Conservation (phyloP, 495 filamentous ascomycete species). For the Amorphotheca resinae region DNA sequence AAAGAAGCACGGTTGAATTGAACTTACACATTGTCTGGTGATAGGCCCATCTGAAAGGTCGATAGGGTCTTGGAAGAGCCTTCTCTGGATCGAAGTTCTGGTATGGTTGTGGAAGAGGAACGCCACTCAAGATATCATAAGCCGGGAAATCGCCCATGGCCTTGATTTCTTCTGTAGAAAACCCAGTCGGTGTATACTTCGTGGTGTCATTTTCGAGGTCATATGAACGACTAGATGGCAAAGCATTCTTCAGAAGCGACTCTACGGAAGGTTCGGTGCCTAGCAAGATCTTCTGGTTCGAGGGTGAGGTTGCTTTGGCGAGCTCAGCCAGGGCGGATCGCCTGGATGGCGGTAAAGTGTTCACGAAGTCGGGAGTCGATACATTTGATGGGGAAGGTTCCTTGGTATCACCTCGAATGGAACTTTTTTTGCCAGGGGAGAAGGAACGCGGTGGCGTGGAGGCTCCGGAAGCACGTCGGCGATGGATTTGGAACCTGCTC, state of each 20-base stretch:
- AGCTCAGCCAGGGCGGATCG: conserved; percentile 34
- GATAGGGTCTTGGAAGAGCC: conserved; percentile 56
- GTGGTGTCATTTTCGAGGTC: conserved; percentile 21
- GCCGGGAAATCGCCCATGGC: conserved; percentile 72
- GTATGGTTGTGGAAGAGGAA: conserved; percentile 61
- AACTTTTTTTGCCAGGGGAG: conserved; percentile 33
- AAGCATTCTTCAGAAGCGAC: conserved; percentile 2
- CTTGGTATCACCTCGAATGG: not conserved
- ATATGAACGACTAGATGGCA: conserved; percentile 18
- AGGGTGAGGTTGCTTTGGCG: conserved; percentile 5
- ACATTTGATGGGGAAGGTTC: not conserved
- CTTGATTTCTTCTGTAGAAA: conserved; percentile 57
- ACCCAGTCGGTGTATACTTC: conserved; percentile 30
- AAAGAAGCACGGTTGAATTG: not conserved
- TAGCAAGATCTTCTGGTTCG: conserved; percentile 10
- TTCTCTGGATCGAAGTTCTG: conserved; percentile 50
- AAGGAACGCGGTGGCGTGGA: conserved; percentile 45
- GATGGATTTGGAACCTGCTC: conserved; percentile 4
- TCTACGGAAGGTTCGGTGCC: conserved; percentile 3
- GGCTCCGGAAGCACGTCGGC: conserved; percentile 22
- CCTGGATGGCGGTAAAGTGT: conserved; percentile 44
- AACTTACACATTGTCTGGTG: conserved; percentile 88
- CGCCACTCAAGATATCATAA: conserved; percentile 65
- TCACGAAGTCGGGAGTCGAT: conserved; percentile 27
- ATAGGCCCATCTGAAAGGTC: conserved; percentile 80